These are phyloP conservation scores for Corylus americana DNA, from an alignment of 306 rosid genomes.

Conservation along the genomic window DNA sequence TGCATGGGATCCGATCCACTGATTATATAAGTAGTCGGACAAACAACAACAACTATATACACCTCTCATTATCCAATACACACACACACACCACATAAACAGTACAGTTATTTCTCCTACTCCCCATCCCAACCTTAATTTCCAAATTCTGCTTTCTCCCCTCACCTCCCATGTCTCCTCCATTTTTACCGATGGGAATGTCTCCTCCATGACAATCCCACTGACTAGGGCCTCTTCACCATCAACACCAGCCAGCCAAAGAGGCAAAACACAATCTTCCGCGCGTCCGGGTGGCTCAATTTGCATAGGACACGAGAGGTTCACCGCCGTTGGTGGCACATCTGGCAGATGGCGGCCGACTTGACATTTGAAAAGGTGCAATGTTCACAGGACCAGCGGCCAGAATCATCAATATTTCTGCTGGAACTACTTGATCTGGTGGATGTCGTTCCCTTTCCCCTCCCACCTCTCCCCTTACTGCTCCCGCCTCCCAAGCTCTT, in stretches of 20 bases:
- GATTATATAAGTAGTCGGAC: background rate
- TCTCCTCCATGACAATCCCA: slow-evolving; percentile 5
- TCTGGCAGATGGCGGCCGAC: slow-evolving; percentile 35
- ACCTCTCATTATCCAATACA: slow-evolving; percentile 23
- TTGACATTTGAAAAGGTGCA: slow-evolving; percentile 40
- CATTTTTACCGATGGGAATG: slow-evolving; percentile 3
- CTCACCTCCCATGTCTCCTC: too few species aligned
- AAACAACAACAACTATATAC: slow-evolving; percentile 36
- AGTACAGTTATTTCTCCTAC: slow-evolving; percentile 4
- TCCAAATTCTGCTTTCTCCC: background rate
- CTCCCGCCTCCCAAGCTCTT: slow-evolving; percentile 48
- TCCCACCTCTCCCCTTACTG: slow-evolving; percentile 47
- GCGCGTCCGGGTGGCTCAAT: slow-evolving; percentile 13
- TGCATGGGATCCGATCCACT: too few species aligned
- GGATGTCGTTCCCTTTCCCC: slow-evolving; percentile 39
- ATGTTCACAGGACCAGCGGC: slow-evolving; percentile 41
- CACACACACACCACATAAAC: background rate
- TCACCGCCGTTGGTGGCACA: slow-evolving; percentile 43
- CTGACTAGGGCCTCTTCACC: background rate
- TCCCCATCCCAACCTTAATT: slow-evolving; percentile 14
- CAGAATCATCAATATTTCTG: slow-evolving; percentile 34
- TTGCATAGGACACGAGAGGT: background rate
- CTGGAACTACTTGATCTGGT: slow-evolving; percentile 30
- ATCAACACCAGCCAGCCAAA: slow-evolving; percentile 14
- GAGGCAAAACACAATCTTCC: slow-evolving; percentile 8